Base-by-base conservation (phyloP, 495 filamentous ascomycete genomes). In the Pyrenula aspistea region DNA sequence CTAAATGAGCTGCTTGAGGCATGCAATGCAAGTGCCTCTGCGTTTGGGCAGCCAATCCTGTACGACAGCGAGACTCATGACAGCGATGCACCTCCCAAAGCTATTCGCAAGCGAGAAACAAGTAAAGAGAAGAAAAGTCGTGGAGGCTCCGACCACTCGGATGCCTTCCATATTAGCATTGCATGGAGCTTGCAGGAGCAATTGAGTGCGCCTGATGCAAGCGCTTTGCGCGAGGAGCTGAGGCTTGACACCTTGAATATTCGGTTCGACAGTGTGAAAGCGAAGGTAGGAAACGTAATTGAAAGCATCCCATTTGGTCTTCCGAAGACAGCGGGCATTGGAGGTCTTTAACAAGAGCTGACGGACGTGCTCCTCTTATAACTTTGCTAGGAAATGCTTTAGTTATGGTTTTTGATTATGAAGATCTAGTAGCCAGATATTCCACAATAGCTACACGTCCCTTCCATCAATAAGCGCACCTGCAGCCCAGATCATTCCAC, bases 151-250 rank as follows among this genome's bases (percentile, higher is more conserved):
- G 73, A 80, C 56, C 71, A 64, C 49, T 74, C 77, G 10, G 59
- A 72, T 51, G 82, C 73, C 15, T 95, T 95, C 60, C 90, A 95
- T 69, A 72, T 95, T 50, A 90, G 86, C 25, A 75, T 95, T 49
- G 90, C 85, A 0, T 95, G 90, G 89, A 79, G 74, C 49, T 71
- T 89, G 61, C 55, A 55, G 0, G 68, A 60, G 25, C 73, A 71
- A 1, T 62, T 61, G 11, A 0, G 25, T 1, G 57, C 61, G 2
- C 65, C 68, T 2, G 56, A 51, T 12, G 55, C 65, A 24, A 53
- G 57, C 42, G 69, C 78, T 22, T 59, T 60, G 49, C 71, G 70
- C 2, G 73, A 70, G 25, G 63, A 70, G 53, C 36, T 71, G 15
- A 57, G 49, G 2, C 52, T 72, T 24, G 24, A 24, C n/a, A 60